These are phyloP conservation scores for Heterobasidion parviporum DNA, from an alignment of 1,284 basidiomycete species.

Conservation along the genomic window DNA sequence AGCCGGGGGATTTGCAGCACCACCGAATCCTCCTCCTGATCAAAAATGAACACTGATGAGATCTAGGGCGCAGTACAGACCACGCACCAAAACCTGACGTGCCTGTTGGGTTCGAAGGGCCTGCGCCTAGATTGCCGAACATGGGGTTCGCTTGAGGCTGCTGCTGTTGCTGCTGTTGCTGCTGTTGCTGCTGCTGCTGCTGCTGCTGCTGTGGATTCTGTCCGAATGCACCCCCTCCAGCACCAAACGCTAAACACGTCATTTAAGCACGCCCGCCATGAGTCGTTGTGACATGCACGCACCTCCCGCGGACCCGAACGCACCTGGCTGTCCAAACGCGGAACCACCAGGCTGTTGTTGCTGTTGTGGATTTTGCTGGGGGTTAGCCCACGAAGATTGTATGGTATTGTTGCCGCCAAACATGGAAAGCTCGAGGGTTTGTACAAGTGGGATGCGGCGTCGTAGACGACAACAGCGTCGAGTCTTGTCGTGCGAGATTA, in stretches of 20 bases:
- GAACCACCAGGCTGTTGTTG: conserved; percentile 21
- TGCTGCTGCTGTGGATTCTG: conserved; percentile 32
- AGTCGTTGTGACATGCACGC: conserved; percentile 21
- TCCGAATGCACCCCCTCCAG: conserved; percentile 33
- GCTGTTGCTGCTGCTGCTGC: conserved; percentile 23
- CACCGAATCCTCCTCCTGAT: conserved; percentile 49
- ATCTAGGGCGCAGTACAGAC: conserved; percentile 18
- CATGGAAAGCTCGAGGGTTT: conserved; percentile 28
- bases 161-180: conserved; percentile 30
- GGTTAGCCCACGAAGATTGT: conserved; percentile 57
- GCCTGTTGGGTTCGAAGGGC: conserved; percentile 26
- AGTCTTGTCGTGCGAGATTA: conserved; percentile 10
- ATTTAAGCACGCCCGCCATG: conserved; percentile 22
- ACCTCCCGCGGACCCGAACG: conserved; percentile 37
- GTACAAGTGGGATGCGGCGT: neutral
- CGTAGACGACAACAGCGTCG: conserved; percentile 2
- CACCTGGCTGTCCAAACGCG: conserved; percentile 39
- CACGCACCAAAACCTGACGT: conserved; percentile 49
- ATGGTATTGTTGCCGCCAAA: conserved; percentile 39
- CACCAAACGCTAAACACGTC: conserved; percentile 22
- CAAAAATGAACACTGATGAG: conserved; percentile 12
- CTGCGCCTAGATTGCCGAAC: conserved; percentile 54
- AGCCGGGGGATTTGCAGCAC: conserved; percentile 25
- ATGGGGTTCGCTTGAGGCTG: conserved; percentile 69
- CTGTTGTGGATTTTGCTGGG: conserved; percentile 42